Evolutionary conservation across 2,329 filamentous ascomycete species (phyloP).

Genomic region (Sporothrix variecibatus): DNA sequence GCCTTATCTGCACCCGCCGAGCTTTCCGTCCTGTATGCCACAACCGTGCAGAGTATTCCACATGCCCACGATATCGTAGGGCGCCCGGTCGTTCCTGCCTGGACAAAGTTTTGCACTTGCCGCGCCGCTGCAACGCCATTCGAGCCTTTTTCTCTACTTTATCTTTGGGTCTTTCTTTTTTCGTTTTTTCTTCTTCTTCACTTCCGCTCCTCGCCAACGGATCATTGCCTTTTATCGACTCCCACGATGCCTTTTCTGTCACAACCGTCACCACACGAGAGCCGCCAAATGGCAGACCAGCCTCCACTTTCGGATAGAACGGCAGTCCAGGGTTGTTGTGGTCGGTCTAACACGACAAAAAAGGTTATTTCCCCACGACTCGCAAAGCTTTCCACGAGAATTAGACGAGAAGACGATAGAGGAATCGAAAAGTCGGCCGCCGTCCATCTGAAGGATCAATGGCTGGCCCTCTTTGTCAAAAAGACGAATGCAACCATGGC

Average conservation of each 20-base stretch:
- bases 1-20: background rate
- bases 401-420: background rate
- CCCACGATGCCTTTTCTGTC: background rate
- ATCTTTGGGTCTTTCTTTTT: background rate
- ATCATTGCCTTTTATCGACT: slow-evolving; percentile 1
- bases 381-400: background rate
- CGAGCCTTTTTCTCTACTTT: too few species aligned
- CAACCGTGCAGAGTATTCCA: background rate
- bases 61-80: background rate
- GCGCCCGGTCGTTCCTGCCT: background rate
- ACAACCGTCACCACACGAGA: background rate
- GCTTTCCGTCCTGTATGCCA: background rate
- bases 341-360: background rate
- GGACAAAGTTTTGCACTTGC: background rate
- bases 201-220: background rate
- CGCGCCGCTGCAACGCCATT: background rate
- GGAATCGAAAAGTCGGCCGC: background rate
- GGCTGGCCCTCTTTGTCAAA: background rate
- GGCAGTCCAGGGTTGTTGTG: background rate
- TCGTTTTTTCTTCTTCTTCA: background rate
- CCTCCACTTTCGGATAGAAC: slow-evolving; percentile 1
- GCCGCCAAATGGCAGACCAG: background rate
- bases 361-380: slow-evolving; percentile 6
- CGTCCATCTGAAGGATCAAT: background rate
- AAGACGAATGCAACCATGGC: slow-evolving; percentile 7